Evolutionary conservation across 1,284 basidiomycete genomes (phyloP), one percentile per base, ranked within the genome.

Genomic region (Pseudozyma thailandica): DNA sequence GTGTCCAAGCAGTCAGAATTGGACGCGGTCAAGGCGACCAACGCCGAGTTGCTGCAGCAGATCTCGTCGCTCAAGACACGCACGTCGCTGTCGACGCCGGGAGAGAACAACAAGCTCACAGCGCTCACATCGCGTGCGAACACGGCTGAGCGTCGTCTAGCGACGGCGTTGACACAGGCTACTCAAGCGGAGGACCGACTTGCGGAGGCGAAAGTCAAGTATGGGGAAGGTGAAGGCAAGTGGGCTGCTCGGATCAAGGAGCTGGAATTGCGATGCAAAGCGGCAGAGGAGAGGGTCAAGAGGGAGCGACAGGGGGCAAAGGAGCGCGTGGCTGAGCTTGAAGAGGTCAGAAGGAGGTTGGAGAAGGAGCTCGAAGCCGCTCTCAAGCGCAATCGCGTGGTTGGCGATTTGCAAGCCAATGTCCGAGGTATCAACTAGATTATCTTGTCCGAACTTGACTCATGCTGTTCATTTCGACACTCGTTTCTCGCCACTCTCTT

Each of bases 251-350:
- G 79, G 15, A 73, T 81, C 53, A 79, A 78, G 51, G 80, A 94
- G 94, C 79, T 92, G 89, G 94, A 98, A 84, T 82, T 88, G 21
- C 85, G 93, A 16, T 83, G 94, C 74, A 90, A 90, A 82, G 88
- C 89, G 0, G 92, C 93, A 0, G 93, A 95, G 78, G 95, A 98
- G 86, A 91, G 90, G 83, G 89, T 94, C 74, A 98, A 98, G 87
- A 87, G 93, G 42, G 95, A 97, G 85, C 87, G 92, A 68, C 94
- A 97, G 79, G 95, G 95, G 4, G 90, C 91, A 35, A 98, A 97
- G 85, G 95, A 98, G 85, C 71, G 86, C 18, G 86, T 87, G 2
- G 65, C 76, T 13, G 86, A 87, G 73, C 72, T 87, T 35, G 62
- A 66, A 46, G 63, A 63, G 48, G 53, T 64, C 48, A 30, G 56